Conservation (phyloP, 1,284 basidiomycete genomes). For the Schizophyllum amplum region DNA sequence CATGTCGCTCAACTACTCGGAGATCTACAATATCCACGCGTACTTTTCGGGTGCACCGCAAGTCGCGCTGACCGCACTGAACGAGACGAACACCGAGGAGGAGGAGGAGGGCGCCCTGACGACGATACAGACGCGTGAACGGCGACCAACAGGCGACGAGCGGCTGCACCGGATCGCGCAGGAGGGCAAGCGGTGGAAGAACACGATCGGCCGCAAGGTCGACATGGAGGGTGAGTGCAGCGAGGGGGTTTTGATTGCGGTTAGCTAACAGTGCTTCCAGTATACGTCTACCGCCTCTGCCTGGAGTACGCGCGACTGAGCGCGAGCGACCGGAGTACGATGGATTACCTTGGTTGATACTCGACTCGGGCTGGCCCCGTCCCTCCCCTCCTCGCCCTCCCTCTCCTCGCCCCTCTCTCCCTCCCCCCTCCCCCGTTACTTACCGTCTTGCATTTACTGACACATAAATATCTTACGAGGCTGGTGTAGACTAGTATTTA, state of each 20-base stretch:
- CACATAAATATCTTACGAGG: not conserved
- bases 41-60: slow-evolving; percentile 81
- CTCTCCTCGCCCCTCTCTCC: too few relatives aligned
- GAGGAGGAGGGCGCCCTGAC: not conserved
- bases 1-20: slow-evolving; percentile 75
- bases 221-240: slow-evolving; percentile 76
- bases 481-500: not conserved
- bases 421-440: not conserved
- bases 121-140: slow-evolving; percentile 73
- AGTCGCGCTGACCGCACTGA: slow-evolving; percentile 36
- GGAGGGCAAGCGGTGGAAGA: slow-evolving; percentile 87
- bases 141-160: slow-evolving; percentile 59
- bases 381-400: too few relatives aligned
- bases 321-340: slow-evolving; percentile 74
- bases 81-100: not conserved
- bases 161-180: slow-evolving; percentile 74
- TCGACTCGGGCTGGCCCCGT: not conserved
- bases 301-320: slow-evolving; percentile 84
- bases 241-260: not conserved
- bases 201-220: slow-evolving; percentile 66
- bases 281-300: slow-evolving; percentile 82
- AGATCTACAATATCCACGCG: slow-evolving; percentile 87
- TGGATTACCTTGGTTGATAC: slow-evolving; percentile 32
- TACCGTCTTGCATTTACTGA: not conserved
- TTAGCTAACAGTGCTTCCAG: slow-evolving; percentile 31